Evolutionary conservation across 1,139 yeast species (phyloP).

Genomic region (Geotrichum bryndzae): DNA sequence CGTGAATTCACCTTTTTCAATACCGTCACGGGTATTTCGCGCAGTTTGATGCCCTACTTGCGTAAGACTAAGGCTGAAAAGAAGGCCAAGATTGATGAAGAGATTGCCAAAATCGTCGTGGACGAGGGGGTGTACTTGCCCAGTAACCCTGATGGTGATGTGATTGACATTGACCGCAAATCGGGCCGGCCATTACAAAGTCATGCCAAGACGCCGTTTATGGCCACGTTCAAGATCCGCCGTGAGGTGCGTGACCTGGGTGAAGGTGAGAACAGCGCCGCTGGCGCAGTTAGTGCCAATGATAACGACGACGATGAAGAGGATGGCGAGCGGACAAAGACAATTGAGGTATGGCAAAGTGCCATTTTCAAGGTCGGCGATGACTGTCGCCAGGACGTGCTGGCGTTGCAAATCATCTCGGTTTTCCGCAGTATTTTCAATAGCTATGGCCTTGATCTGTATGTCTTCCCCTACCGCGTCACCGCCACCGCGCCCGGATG

Average conservation of each 20-base stretch:
- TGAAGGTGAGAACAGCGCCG: constrained; percentile 42
- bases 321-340: constrained; percentile 19
- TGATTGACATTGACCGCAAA: constrained; percentile 82
- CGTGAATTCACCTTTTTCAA: constrained; percentile 84
- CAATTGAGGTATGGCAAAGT: constrained; percentile 60
- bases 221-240: constrained; percentile 88
- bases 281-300: constrained; percentile 25
- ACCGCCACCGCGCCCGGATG: constrained; percentile 99
- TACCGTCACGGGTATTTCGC: constrained; percentile 89
- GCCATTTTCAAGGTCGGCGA: constrained; percentile 99
- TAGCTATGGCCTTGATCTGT: constrained; percentile 79
- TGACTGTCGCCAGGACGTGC: constrained; percentile 95
- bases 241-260: constrained; percentile 42
- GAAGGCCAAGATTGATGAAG: constrained; percentile 93
- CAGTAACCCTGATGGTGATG: constrained; percentile 93
- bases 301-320: constrained; percentile 13
- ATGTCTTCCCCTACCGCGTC: constrained; percentile 88
- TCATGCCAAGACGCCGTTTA: constrained; percentile 97
- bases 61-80: constrained; percentile 93
- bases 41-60: constrained; percentile 88
- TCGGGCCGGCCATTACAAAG: constrained; percentile 96
- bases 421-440: constrained; percentile 90
- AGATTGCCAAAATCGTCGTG: constrained; percentile 74
- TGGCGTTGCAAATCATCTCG: constrained; percentile 87
- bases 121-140: constrained; percentile 88